A percentile compares a stretch with the other conserved stretches of the same genome.
These are phyloP conservation scores for Vairimorpha apis DNA, from an alignment of 371 early-diverging fungal genomes.

Conservation along the genomic window DNA sequence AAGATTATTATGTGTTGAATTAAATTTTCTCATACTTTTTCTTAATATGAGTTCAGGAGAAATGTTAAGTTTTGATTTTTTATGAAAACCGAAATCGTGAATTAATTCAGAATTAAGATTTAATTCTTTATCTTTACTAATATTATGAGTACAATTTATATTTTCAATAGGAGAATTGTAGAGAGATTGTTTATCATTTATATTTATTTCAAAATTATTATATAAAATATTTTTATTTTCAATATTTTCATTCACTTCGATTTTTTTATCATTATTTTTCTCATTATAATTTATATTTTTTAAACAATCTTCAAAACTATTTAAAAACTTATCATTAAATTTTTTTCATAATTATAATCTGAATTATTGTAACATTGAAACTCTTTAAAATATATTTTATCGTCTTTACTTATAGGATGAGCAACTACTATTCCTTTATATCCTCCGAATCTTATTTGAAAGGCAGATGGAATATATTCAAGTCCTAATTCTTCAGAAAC, in stretches of 20 bases:
- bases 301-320: no score
- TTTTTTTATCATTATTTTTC: no score
- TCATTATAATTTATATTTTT: no score
- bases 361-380: no score
- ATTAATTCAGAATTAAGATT: not conserved
- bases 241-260: no score
- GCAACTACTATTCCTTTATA: slow-evolving; percentile 70
- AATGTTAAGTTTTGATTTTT: not conserved
- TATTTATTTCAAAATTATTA: no score
- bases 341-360: no score
- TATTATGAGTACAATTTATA: no score
- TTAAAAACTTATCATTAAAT: no score
- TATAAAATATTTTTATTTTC: no score
- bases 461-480: slow-evolving; percentile 66
- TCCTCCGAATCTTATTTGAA: slow-evolving; percentile 73
- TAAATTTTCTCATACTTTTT: slow-evolving; percentile 69
- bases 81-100: not conserved
- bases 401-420: slow-evolving; percentile 27
- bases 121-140: not conserved
- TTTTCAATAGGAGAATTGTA: no score
- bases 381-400: not conserved
- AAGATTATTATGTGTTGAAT: slow-evolving; percentile 64
- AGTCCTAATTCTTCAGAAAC: slow-evolving; percentile 65
- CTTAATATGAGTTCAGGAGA: slow-evolving; percentile 23
- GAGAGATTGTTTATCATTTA: no score